Percentiles rank a stretch among this genome's conserved stretches.
Evolutionary conservation across 1,284 basidiomycete species (phyloP).

Genomic region (Cryptococcus depauperatus): DNA sequence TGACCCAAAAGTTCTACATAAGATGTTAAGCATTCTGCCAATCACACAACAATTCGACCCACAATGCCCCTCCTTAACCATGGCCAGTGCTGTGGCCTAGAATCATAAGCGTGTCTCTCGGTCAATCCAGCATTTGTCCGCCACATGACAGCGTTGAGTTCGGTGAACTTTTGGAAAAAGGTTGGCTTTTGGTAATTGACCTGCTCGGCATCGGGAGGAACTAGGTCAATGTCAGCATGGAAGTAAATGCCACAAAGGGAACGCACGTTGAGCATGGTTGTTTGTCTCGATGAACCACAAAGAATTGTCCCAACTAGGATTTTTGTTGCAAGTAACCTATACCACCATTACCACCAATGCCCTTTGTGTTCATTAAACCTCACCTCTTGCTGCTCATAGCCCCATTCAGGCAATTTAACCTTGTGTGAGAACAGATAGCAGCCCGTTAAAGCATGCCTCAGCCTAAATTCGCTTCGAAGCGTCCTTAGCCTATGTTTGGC

Average conservation of each 20-base stretch:
- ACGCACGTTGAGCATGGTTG: conserved; percentile 65
- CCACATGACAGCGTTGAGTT: conserved; percentile 96
- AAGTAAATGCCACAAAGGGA: conserved; percentile 5
- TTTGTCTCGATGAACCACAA: conserved; percentile 93
- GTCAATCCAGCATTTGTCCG: conserved; percentile 93
- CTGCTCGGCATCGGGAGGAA: conserved; percentile 60
- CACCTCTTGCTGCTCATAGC: conserved; percentile 91
- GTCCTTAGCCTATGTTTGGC: conserved; percentile 67
- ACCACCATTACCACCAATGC: not conserved
- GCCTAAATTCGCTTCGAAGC: conserved; percentile 71
- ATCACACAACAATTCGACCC: conserved; percentile 38
- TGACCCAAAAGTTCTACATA: conserved; percentile 89
- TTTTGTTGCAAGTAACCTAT: conserved; percentile 88
- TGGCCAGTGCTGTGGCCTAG: conserved; percentile 84
- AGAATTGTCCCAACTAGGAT: conserved; percentile 81
- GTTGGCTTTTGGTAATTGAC: conserved; percentile 82
- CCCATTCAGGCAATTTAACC: conserved; percentile 96
- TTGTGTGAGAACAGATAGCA: conserved; percentile 98
- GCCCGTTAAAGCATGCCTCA: conserved; percentile 77
- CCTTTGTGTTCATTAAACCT: no score
- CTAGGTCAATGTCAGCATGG: conserved; percentile 46
- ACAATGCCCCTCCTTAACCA: conserved; percentile 84
- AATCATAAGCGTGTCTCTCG: conserved; percentile 89
- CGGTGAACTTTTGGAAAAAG: conserved; percentile 83
- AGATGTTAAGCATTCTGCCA: not conserved